These are phyloP conservation scores for Puccinia novopanici DNA, from an alignment of 1,284 basidiomycete species.

Conservation along the genomic window DNA sequence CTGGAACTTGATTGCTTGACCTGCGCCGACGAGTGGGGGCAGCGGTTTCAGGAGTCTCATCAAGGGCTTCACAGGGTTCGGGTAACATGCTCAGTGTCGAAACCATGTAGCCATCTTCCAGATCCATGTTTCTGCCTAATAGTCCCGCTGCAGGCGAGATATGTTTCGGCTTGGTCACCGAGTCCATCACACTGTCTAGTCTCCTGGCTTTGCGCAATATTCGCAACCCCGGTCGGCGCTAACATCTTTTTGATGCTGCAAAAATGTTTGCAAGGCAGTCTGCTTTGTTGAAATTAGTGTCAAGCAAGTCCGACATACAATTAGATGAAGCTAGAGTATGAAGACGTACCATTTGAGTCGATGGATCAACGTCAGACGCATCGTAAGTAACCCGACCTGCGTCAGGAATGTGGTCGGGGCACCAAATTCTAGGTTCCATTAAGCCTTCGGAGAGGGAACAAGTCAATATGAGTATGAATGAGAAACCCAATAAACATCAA, in stretches of 20 bases:
- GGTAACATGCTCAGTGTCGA: conserved; percentile 34
- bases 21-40: conserved; percentile 29
- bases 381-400: conserved; percentile 23
- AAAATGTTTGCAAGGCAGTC: conserved; percentile 48
- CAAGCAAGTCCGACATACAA: not conserved
- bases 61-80: conserved; percentile 4
- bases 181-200: conserved; percentile 43
- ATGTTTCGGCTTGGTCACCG: conserved; percentile 36
- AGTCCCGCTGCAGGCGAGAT: not conserved
- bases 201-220: conserved; percentile 48
- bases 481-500: not conserved
- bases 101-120: conserved; percentile 50
- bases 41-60: conserved; percentile 4
- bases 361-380: conserved; percentile 30
- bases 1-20: conserved; percentile 16
- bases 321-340: not conserved
- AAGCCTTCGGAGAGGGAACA: conserved; percentile 13
- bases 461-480: not conserved
- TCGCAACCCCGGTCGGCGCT: conserved; percentile 26
- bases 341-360: conserved; percentile 39
- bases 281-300: conserved; percentile 16
- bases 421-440: conserved; percentile 50
- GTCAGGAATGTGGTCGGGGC: conserved; percentile 32
- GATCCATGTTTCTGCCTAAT: conserved; percentile 30
- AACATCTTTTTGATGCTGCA: conserved; percentile 34